A percentile compares a stretch with the other conserved stretches of the same genome.
phyloP scores from a whole-genome alignment of 345 rosid genomes.

The Mangifera indica region DNA sequence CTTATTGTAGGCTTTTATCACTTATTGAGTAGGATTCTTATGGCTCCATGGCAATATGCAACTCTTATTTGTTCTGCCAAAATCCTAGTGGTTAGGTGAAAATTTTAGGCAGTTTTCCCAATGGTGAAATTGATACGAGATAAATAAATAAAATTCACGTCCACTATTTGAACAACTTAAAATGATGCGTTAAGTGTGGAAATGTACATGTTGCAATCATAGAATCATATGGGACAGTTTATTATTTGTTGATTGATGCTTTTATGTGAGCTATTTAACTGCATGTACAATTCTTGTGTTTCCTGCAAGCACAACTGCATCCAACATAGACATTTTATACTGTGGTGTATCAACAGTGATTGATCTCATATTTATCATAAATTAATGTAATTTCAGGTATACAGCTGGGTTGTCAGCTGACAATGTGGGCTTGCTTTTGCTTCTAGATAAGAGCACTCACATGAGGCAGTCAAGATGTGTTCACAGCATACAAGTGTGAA shows the following conservation, averaged over 20 bases:
- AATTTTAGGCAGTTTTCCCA: neutral
- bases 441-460: conserved; percentile 69
- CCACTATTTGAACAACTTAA: conserved; percentile 1
- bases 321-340: neutral
- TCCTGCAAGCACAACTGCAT: neutral
- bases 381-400: conserved; percentile 44
- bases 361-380: conserved; percentile 1
- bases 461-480: conserved; percentile 77
- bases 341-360: neutral
- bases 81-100: neutral
- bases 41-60: neutral
- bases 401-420: conserved; percentile 59
- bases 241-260: neutral
- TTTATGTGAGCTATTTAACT: neutral
- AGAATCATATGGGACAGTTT: neutral
- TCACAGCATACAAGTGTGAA: conserved; percentile 68
- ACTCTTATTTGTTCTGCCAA: neutral
- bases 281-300: neutral
- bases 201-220: neutral
- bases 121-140: neutral
- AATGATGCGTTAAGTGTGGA: neutral
- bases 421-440: conserved; percentile 76
- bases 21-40: neutral
- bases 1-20: neutral
- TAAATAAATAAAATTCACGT: neutral